phyloP scores from a whole-genome alignment of 805 yeast genomes.

The Wickerhamiella siamensis region DNA sequence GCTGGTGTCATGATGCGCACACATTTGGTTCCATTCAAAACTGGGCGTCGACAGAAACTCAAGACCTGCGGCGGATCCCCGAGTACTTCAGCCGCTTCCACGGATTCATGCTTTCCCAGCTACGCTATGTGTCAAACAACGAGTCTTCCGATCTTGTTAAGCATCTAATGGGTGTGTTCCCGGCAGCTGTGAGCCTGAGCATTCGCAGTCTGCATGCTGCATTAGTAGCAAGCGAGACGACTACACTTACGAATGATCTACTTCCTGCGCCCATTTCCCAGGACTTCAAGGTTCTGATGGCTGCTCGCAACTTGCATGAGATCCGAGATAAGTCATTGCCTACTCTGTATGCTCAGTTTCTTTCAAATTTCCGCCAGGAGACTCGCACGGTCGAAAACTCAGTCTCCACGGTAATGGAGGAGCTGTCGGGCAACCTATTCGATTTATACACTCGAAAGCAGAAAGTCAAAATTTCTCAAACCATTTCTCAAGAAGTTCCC shows the following conservation, averaged over 20 bases:
- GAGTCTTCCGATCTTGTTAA: conserved; percentile 4
- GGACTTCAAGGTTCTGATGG: conserved; percentile 37
- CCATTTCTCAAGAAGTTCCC: conserved; percentile 30
- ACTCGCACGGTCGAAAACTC: conserved; percentile 1
- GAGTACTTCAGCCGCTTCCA: conserved; percentile 29
- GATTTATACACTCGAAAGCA: conserved; percentile 33
- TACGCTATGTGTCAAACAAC: conserved; percentile 10
- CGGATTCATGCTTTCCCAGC: conserved; percentile 10
- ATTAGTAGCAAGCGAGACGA: conserved; percentile 15
- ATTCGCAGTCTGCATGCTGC: conserved; percentile 11
- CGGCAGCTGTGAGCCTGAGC: conserved; percentile 10
- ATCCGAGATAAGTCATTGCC: conserved; percentile 36
- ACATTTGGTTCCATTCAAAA: conserved; percentile 28
- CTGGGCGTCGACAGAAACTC: conserved; percentile 24
- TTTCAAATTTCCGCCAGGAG: conserved; percentile 6
- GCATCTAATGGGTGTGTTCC: conserved; percentile 6
- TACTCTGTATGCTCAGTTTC: conserved; percentile 20
- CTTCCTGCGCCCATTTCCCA: conserved; percentile 31
- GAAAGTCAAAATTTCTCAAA: conserved; percentile 38
- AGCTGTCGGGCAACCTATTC: conserved; percentile 32
- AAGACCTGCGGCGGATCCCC: conserved; percentile 29
- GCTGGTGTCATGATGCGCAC: conserved; percentile 39
- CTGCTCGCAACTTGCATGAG: conserved; percentile 40
- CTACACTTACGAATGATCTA: conserved; percentile 28
- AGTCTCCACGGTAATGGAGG: conserved; percentile 33